Base-by-base conservation (phyloP, 2,329 filamentous ascomycete genomes). In the Sclerotinia nivalis region DNA sequence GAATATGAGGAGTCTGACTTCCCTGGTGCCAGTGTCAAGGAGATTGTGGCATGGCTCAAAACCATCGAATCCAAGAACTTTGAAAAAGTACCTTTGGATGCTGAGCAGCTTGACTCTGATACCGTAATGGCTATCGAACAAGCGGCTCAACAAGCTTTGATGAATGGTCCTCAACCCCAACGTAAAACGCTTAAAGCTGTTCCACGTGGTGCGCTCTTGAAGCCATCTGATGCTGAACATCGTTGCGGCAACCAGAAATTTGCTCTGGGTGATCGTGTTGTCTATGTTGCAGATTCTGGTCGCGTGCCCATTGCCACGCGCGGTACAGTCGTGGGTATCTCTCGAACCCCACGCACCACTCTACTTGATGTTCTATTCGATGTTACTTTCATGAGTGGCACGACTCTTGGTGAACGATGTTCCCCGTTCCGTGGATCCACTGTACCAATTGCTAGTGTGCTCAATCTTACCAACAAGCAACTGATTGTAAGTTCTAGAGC, bases 221-320 rank as follows among this genome's bases (percentile, higher is more conserved):
- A 97, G 78, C 96, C 96, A n/a, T 87, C 90, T 0, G 96, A 99
- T 81, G 94, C 94, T n/a, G 94, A 97, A 80, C 92, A 97, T 79
- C 90, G 94, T 67, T 87, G 98, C 54, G 90, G 92, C 69, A 91
- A 91, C 78, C 96, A 99, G 80, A 85, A 81, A 28, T 99, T 97
- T 80, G 81, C 82, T 69, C 86, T 99, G 45, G 96, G 96, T 68
- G 94, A 99, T 80, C 91, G 96, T 31, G 88, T 99, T 34, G 92
- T 97, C 54, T 99, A 97, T 79, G 93, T 94, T 12, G 91, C 94
- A 76, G 92, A 95, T 74, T 93, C 94, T 69, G 96, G 96, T 74
- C 95, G 97, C 78, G 95, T 99, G 1, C 96, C 96, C 1, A 96
- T 99, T 76, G 94, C 92, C 49, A 92, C 92, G 67, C 89, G 91